A percentile compares a stretch with the other conserved stretches of the same genome.
Evolutionary conservation across 352 stramenopile species (phyloP).

Genomic region (Pythium phragmitis): DNA sequence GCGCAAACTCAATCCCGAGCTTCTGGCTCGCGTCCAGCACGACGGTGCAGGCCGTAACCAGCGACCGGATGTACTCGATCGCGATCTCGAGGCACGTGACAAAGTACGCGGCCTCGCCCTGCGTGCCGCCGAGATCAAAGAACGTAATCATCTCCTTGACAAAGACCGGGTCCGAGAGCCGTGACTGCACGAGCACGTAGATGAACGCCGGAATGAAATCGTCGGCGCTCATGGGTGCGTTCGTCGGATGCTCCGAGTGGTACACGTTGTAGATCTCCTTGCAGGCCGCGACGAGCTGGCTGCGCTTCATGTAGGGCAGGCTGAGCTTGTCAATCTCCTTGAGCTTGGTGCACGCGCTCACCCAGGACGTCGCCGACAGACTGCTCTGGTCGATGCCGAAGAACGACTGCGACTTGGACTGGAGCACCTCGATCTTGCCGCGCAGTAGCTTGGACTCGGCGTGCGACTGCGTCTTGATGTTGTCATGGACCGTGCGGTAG

Average conservation of each 20-base stretch:
- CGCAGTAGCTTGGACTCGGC: constrained; percentile 74
- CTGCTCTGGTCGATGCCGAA: constrained; percentile 78
- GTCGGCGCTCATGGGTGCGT: constrained; percentile 82
- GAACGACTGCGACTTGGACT: constrained; percentile 76
- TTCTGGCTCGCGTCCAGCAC: constrained; percentile 65
- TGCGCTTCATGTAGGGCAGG: constrained; percentile 82
- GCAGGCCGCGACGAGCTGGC: constrained; percentile 64
- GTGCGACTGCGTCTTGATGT: constrained; percentile 53
- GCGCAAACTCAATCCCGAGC: constrained; percentile 78
- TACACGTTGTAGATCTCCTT: constrained; percentile 86
- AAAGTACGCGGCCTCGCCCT: constrained; percentile 85
- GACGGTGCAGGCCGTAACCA: constrained; percentile 79
- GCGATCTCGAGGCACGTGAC: constrained; percentile 87
- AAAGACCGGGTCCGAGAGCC: constrained; percentile 60
- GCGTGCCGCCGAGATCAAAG: constrained; percentile 63
- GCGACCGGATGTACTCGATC: constrained; percentile 85
- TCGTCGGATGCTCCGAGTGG: constrained; percentile 63
- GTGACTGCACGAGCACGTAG: constrained; percentile 81
- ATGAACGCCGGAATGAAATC: constrained; percentile 89
- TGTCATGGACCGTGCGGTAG: constrained; percentile 65
- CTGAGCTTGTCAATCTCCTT: constrained; percentile 78
- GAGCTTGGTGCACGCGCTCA: constrained; percentile 54
- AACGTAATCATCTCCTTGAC: constrained; percentile 82
- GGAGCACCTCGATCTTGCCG: constrained; percentile 81
- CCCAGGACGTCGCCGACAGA: constrained; percentile 61